Evolutionary conservation across 805 yeast genomes (phyloP).

Genomic region (Kodamaea fukazawae): DNA sequence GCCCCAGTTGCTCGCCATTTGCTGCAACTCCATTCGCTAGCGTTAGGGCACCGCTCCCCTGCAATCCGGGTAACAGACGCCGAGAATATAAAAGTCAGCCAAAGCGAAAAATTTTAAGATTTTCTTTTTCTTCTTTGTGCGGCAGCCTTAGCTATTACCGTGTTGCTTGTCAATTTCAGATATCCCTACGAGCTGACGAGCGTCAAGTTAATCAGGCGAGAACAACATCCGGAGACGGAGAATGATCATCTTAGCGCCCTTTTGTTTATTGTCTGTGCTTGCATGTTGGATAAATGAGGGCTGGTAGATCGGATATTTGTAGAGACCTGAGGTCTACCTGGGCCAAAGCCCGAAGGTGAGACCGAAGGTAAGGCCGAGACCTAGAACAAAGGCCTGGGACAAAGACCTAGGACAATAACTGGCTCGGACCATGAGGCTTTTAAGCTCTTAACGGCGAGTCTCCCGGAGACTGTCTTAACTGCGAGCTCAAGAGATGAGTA

Average conservation of each 20-base stretch:
- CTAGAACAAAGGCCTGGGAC: too few relatives aligned
- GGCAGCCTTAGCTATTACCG: constrained; percentile 53
- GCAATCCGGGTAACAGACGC: constrained; percentile 12
- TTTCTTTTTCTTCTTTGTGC: constrained; percentile 37
- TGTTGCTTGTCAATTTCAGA: constrained; percentile 50
- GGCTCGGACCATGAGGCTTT: too few relatives aligned
- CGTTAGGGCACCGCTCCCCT: neutral
- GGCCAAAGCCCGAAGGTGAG: too few relatives aligned
- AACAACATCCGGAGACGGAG: constrained; percentile 33
- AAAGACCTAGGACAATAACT: too few relatives aligned
- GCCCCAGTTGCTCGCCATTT: neutral
- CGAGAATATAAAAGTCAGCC: constrained; percentile 1
- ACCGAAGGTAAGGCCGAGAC: too few relatives aligned
- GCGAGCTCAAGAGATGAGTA: too few relatives aligned
- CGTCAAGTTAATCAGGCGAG: constrained; percentile 49
- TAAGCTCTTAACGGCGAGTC: too few relatives aligned
- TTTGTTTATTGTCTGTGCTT: constrained; percentile 25
- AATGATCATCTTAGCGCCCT: constrained; percentile 48
- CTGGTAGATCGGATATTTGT: constrained; percentile 45
- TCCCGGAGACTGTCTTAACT: too few relatives aligned
- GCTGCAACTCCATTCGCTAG: neutral
- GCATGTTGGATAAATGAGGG: constrained; percentile 32
- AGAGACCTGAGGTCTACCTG: too few relatives aligned
- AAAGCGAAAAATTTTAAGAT: constrained; percentile 2
- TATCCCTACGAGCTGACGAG: constrained; percentile 48